Evolutionary conservation across 2,329 filamentous ascomycete species (phyloP).

Genomic region (Neonectria hederae): DNA sequence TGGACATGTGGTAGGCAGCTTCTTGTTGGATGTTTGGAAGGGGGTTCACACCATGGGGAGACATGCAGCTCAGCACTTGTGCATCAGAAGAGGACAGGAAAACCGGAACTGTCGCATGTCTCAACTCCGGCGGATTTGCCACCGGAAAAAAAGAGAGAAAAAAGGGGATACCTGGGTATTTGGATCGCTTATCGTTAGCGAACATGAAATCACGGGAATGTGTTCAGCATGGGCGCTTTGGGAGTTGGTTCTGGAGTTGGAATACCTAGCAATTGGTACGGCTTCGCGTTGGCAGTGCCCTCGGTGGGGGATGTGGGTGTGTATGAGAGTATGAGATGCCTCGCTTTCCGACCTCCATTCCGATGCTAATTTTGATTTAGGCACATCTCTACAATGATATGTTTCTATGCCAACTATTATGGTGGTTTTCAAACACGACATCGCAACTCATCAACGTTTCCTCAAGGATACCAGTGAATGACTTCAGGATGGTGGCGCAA

Average conservation of each 20-base stretch:
- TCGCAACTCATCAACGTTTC: background rate
- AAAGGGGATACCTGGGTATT: background rate
- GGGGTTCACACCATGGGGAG: background rate
- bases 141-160: background rate
- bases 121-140: background rate
- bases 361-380: background rate
- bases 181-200: background rate
- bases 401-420: no score
- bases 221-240: slow-evolving; percentile 1
- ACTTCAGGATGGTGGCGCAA: background rate
- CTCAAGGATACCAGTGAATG: background rate
- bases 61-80: background rate
- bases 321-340: background rate
- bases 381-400: background rate
- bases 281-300: background rate
- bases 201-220: background rate
- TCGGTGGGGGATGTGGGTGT: background rate
- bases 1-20: slow-evolving; percentile 23
- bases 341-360: background rate
- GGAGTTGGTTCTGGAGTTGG: background rate
- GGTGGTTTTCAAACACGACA: background rate
- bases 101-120: background rate
- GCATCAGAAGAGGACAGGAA: background rate
- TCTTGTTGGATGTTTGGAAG: background rate
- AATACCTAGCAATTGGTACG: background rate